A percentile compares a stretch with the other conserved stretches of the same genome.
phyloP scores from a whole-genome alignment of 2,329 filamentous ascomycete species.

The Colletotrichum chlorophyti region DNA sequence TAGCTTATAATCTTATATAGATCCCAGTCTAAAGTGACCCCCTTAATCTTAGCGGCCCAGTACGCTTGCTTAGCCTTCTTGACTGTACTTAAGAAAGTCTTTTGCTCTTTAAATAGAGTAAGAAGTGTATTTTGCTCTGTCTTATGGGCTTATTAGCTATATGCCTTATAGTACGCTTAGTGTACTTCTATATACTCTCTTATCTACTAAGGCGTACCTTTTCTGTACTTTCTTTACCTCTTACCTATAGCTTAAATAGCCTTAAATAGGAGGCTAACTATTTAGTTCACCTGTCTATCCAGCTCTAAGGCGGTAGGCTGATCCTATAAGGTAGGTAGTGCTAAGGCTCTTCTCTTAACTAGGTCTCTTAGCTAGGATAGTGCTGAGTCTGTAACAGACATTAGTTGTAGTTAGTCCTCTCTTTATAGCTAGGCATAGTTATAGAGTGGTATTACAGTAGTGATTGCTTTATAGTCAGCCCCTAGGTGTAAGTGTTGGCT shows the following conservation, averaged over 20 bases:
- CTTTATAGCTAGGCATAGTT: neutral
- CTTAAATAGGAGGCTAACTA: neutral
- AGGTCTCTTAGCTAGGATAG: neutral
- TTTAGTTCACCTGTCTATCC: neutral
- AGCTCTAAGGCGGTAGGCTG: neutral
- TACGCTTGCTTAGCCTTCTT: neutral
- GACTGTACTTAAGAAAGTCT: neutral
- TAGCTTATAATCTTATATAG: neutral
- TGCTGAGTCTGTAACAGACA: neutral
- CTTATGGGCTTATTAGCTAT: neutral
- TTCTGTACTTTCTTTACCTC: neutral
- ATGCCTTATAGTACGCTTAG: neutral
- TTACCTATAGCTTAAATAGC: neutral
- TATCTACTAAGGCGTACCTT: neutral
- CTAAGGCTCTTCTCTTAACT: neutral
- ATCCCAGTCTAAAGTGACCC: neutral
- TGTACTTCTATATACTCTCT: neutral
- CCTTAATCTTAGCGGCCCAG: constrained; percentile 1
- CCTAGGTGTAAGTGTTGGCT: neutral
- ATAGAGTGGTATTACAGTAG: neutral
- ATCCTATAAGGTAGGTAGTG: neutral
- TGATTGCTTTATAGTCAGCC: neutral
- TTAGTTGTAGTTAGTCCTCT: neutral
- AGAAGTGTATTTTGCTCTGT: neutral
- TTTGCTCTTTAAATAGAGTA: neutral